Evolutionary conservation across 495 filamentous ascomycete genomes (phyloP).

Genomic region (Talaromyces proteolyticus): DNA sequence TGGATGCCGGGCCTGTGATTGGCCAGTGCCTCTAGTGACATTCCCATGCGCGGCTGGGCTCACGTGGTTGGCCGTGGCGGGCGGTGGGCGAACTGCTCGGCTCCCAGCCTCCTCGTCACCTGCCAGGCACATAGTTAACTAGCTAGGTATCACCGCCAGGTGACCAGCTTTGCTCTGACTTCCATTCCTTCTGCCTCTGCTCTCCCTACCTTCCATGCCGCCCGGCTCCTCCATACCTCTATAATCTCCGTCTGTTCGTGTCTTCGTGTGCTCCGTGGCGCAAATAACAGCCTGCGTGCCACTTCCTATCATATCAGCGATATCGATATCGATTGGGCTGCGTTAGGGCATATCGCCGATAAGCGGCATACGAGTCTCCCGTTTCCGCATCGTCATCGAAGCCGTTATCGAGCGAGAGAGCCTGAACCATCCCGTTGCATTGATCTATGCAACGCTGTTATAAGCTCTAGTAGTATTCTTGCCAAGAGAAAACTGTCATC

Average conservation of each 20-base stretch:
- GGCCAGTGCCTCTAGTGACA: background rate
- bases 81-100: constrained; percentile 18
- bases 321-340: background rate
- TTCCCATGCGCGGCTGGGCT: constrained; percentile 18
- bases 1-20: background rate
- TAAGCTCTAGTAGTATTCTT: background rate
- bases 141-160: background rate
- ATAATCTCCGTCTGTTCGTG: background rate
- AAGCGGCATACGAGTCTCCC: constrained; percentile 11
- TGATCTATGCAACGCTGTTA: background rate
- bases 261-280: background rate
- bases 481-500: background rate
- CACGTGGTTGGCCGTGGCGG: constrained; percentile 19
- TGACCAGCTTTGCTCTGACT: background rate
- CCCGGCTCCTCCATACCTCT: background rate
- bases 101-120: constrained; percentile 40
- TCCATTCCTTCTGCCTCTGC: constrained; percentile 2
- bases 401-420: background rate
- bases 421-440: background rate
- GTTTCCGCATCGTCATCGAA: constrained; percentile 1
- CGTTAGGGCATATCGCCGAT: constrained; percentile 10
- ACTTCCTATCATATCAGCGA: constrained; percentile 10
- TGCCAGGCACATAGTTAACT: constrained; percentile 9
- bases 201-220: constrained; percentile 6
- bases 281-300: constrained; percentile 3